Evolutionary conservation across 257 asterid species (phyloP).

Genomic region (Rauvolfia tetraphylla): DNA sequence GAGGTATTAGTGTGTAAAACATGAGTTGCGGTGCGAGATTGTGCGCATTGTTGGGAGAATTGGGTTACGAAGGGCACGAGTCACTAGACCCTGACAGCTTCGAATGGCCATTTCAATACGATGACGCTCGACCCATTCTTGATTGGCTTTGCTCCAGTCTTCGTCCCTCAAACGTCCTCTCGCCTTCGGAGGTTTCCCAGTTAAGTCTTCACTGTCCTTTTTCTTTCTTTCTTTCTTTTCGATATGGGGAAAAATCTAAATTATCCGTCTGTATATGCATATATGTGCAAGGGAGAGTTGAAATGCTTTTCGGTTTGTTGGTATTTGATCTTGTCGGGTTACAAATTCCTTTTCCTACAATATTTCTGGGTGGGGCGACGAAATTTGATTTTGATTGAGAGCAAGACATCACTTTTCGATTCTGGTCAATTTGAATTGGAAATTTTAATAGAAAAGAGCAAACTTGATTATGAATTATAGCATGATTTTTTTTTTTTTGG

Average conservation of each 20-base stretch:
- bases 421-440: neutral
- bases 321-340: neutral
- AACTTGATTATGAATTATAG: neutral
- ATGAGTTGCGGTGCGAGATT: slow-evolving; percentile 73
- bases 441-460: neutral
- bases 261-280: neutral
- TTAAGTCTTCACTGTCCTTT: slow-evolving; percentile 25
- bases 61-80: slow-evolving; percentile 73
- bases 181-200: slow-evolving; percentile 83
- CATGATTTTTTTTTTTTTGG: too few relatives aligned
- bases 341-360: neutral
- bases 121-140: slow-evolving; percentile 90
- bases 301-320: neutral
- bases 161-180: slow-evolving; percentile 88
- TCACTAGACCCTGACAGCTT: slow-evolving; percentile 88
- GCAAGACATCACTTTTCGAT: neutral
- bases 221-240: neutral
- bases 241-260: neutral
- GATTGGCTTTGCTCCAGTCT: slow-evolving; percentile 98
- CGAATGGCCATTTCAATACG: slow-evolving; percentile 99
- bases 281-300: neutral
- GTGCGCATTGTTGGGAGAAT: slow-evolving; percentile 73
- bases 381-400: neutral
- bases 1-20: slow-evolving; percentile 12
- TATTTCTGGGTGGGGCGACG: neutral